phyloP scores from a whole-genome alignment of 805 yeast species.

The Saccharomyces jurei region DNA sequence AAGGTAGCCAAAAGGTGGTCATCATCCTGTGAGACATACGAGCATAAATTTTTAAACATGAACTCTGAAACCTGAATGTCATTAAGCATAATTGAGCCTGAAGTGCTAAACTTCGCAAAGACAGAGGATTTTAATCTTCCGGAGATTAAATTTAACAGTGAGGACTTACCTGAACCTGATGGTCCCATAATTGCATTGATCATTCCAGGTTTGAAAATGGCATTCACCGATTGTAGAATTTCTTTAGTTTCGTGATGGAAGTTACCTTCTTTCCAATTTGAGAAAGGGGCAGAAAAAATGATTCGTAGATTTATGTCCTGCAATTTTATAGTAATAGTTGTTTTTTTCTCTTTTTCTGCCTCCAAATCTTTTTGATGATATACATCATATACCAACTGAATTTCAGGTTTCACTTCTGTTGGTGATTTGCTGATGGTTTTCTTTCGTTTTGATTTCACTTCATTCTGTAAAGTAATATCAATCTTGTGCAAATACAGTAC shows the following conservation, averaged over 20 bases:
- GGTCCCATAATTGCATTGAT: slow-evolving; percentile 76
- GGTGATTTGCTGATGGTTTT: background rate
- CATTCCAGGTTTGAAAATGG: slow-evolving; percentile 45
- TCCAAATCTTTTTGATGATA: slow-evolving; percentile 14
- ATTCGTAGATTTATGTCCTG: slow-evolving; percentile 12
- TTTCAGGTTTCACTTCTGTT: background rate
- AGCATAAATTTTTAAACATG: slow-evolving; percentile 41
- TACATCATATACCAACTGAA: background rate
- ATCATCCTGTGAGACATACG: slow-evolving; percentile 79
- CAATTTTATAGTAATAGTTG: slow-evolving; percentile 11
- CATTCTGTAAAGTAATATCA: slow-evolving; percentile 22
- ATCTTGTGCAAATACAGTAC: slow-evolving; percentile 41
- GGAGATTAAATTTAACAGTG: slow-evolving; percentile 55
- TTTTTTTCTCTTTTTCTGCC: background rate
- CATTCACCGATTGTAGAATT: slow-evolving; percentile 41
- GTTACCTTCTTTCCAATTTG: slow-evolving; percentile 7
- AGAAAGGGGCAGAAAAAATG: slow-evolving; percentile 3
- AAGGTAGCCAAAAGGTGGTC: slow-evolving; percentile 59
- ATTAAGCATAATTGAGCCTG: slow-evolving; percentile 42
- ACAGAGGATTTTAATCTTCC: slow-evolving; percentile 40
- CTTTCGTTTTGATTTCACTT: slow-evolving; percentile 14
- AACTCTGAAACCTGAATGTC: slow-evolving; percentile 29
- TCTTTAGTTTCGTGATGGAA: slow-evolving; percentile 20
- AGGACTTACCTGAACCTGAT: slow-evolving; percentile 72
- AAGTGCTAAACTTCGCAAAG: slow-evolving; percentile 23